Base-by-base conservation (phyloP, 352 stramenopile species). In the Phytophthora litchii region DNA sequence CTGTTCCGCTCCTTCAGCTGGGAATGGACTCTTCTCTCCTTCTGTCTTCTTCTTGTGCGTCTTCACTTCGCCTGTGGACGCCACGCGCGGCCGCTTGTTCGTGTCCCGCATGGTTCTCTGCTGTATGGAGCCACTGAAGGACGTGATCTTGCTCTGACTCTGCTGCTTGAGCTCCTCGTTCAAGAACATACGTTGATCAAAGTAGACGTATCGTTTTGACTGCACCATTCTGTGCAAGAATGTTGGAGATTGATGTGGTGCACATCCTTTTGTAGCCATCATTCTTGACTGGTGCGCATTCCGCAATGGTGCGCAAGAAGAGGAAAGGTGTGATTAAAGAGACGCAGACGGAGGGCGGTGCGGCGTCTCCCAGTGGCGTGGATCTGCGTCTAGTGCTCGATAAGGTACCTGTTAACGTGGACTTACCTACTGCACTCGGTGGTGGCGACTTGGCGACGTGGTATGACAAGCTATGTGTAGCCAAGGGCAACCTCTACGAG, bases 221-320 rank as follows among this genome's bases (percentile, higher is more conserved):
- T 27, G 23, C 23, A 45, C 0, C 16, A 6, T 23, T 27, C 17
- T 5, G 4, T 5, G 29, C 8, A 34, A 37, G 10, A 37, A 41
- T 41, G 35, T 41, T 19, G n/a, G 14, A 42, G 16, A 23, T 16
- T 44, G 1, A 36, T 17, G 47, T 54, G 1, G 4, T 11, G 17
- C 14, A 54, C 44, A 51, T 27, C 0, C 11, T 11, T n/a, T n/a
- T 45, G 36, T 51, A 52, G 37, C 48, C 56, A 51, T 52, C 37
- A 57, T 37, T 51, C 41, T 49, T 41, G 31, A 44, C 34, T 36
- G 19, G 20, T 17, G 12, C 17, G 10, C 38, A 49, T 54, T 63
- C 10, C 31, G 50, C 17, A 25, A 94, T 91, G 82, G 78, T 92
- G 67, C 84, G 84, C 57, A 91, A 86, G 70, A 94, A 94, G 70